Base-by-base conservation (phyloP, 1,139 yeast species). In the Hansenula lynferdii region DNA sequence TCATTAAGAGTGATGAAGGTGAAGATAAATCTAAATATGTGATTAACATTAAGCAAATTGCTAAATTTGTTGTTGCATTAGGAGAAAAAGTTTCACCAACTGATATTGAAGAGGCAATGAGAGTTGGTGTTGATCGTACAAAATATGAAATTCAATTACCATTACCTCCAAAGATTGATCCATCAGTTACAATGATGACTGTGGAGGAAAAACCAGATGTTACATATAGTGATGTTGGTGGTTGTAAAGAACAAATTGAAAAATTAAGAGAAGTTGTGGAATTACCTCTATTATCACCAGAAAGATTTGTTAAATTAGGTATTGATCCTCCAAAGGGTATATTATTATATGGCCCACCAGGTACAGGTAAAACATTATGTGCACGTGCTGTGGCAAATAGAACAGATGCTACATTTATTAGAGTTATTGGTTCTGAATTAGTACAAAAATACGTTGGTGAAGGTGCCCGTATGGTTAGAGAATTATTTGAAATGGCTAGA, bases 151-250 rank as follows among this genome's bases (percentile, higher is more conserved):
- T 92, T 58, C 96, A 89, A 70, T 74, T 92, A 54, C 98, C 99
- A 20, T 72, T 94, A 50, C 98, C 98, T 18, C 98, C 99, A 38
- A 74, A 96, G 59, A 92, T 92, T 59, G 98, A 92, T 62, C 97
- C 98, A 10, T 78, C 90, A 15, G 98, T 92, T 39, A 92, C 98
- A n/a, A 92, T 92, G 98, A 92, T 92, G 98, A 90, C 97, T 1
- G 98, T 92, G 38, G 98, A 92, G 63, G 98, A 92, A 62, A 92
- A 92, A 64, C 98, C 98, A 15, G 94, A 84, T 64, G 92, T 84
- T 27, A 84, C 94, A 11, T 84, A 84, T 58, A 77, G 85, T 47
- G 98, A 92, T 62, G 92, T 92, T 44, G 98, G 98, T 54, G 98
- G 98, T 22, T 87, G 96, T 63, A 92, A 92, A 67, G 97, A 92